Base-by-base conservation (phyloP, 1,284 basidiomycete genomes). In the Farysia itapuensis region DNA sequence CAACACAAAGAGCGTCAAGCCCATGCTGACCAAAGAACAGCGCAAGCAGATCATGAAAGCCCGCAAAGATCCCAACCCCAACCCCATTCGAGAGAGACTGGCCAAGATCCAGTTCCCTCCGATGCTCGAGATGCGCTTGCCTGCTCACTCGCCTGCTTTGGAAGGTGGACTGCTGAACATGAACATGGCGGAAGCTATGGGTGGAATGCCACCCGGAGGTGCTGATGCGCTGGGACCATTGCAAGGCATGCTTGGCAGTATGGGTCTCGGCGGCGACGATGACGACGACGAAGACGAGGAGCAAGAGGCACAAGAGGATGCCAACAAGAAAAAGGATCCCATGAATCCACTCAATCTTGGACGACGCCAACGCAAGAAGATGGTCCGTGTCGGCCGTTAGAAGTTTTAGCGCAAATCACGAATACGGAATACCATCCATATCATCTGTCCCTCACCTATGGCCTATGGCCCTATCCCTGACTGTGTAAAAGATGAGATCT, bases 331-430 rank as follows among this genome's bases (percentile, higher is more conserved):
- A 57, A 56, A 68, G 44, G 49, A 56, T 18, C 46, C 50, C 7
- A 50, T 50, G 39, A 51, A 50, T 29, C 53, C 43, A 19, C 56
- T 64, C 21, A 59, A 65, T 38, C 48, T 72, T 19, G 60, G 66
- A 8, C 47, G 70, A 3, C 53, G 70, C 24, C 68, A 71, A 50
- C 57, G 64, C 34, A 71, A 71, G 50, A 68, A 68, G 42, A 64
- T 71, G 39, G 64, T 73, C n/a, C 57, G 68, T 22, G 64, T 71
- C 37, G 68, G 64, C 36, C 68, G 70, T 52, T 72, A 44, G 61
- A 32, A 8, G n/a, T n/a, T n/a, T n/a, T n/a, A n/a, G n/a, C n/a
- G n/a, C n/a, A n/a, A n/a, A n/a, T n/a, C n/a, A n/a, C n/a, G n/a
- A n/a, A n/a, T n/a, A n/a, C n/a, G n/a, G n/a, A n/a, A n/a, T n/a